phyloP scores from a whole-genome alignment of 1,139 yeast species.

The Hemisphaericaspora subhashii region DNA sequence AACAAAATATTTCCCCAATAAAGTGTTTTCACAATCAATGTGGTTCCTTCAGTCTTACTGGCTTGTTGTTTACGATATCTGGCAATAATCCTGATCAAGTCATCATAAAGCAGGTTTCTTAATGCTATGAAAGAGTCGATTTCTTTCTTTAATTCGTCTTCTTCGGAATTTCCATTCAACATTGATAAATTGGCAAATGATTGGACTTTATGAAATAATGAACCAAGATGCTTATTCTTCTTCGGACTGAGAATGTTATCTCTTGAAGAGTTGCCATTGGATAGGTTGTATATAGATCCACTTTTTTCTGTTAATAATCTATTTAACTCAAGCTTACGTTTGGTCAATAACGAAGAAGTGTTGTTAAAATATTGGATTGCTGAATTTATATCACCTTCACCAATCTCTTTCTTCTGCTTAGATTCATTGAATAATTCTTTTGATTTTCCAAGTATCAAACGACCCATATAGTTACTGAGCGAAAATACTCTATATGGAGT shows the following conservation, averaged over 20 bases:
- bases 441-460: constrained; percentile 4
- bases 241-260: constrained; percentile 15
- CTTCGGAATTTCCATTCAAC: constrained; percentile 23
- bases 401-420: constrained; percentile 10
- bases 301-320: constrained; percentile 21
- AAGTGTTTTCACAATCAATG: constrained; percentile 12
- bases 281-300: constrained; percentile 30
- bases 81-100: constrained; percentile 23
- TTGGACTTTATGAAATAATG: constrained; percentile 39
- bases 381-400: constrained; percentile 27
- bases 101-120: constrained; percentile 30
- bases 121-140: constrained; percentile 33
- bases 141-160: constrained; percentile 36
- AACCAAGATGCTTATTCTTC: constrained; percentile 10
- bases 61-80: constrained; percentile 17
- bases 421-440: constrained; percentile 2
- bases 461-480: constrained; percentile 10
- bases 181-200: constrained; percentile 40
- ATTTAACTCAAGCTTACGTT: constrained; percentile 34
- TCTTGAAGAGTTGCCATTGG: constrained; percentile 13
- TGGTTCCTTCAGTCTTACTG: constrained; percentile 6
- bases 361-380: constrained; percentile 40
- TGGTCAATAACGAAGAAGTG: constrained; percentile 33
- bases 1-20: constrained; percentile 30
- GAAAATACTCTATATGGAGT: constrained; percentile 44